A percentile compares a stretch with the other conserved stretches of the same genome.
These are phyloP conservation scores for Globisporangium parvum DNA, from an alignment of 352 stramenopile species.

Conservation along the genomic window DNA sequence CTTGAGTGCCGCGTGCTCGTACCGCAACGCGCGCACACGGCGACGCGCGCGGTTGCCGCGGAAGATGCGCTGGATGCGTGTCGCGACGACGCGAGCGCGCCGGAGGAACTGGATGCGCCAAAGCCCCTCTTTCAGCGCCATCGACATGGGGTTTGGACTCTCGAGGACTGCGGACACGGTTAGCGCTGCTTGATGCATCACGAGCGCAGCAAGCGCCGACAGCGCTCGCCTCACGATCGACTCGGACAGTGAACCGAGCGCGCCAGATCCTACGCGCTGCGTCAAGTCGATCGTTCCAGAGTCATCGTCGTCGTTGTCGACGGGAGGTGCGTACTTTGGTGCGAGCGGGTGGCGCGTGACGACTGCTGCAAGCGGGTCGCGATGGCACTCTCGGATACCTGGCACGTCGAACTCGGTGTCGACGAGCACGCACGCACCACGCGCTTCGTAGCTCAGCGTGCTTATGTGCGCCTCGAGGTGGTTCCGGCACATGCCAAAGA, in stretches of 20 bases:
- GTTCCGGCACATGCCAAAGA: constrained; percentile 65
- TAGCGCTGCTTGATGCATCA: neutral
- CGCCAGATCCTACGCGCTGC: neutral
- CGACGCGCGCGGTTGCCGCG: constrained; percentile 52
- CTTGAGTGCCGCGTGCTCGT: constrained; percentile 29
- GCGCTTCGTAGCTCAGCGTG: constrained; percentile 40
- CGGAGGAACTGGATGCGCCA: constrained; percentile 62
- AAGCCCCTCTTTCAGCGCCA: constrained; percentile 37
- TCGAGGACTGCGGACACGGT: constrained; percentile 13
- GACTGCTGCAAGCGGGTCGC: constrained; percentile 14
- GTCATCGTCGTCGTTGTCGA: neutral
- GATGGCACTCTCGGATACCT: constrained; percentile 49
- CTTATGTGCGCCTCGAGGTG: constrained; percentile 61
- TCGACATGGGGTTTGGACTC: constrained; percentile 36
- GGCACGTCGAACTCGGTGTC: constrained; percentile 64
- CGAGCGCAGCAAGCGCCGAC: neutral
- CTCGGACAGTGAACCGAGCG: neutral
- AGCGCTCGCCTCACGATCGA: constrained; percentile 2
- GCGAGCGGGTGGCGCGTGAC: constrained; percentile 42
- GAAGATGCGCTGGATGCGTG: constrained; percentile 58
- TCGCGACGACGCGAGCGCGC: constrained; percentile 43
- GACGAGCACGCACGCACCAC: constrained; percentile 30
- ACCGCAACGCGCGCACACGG: constrained; percentile 29
- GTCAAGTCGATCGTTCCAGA: neutral
- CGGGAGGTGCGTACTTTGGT: constrained; percentile 34